Evolutionary conservation across 345 rosid genomes (phyloP).

Genomic region (Rhodomyrtus tomentosa): DNA sequence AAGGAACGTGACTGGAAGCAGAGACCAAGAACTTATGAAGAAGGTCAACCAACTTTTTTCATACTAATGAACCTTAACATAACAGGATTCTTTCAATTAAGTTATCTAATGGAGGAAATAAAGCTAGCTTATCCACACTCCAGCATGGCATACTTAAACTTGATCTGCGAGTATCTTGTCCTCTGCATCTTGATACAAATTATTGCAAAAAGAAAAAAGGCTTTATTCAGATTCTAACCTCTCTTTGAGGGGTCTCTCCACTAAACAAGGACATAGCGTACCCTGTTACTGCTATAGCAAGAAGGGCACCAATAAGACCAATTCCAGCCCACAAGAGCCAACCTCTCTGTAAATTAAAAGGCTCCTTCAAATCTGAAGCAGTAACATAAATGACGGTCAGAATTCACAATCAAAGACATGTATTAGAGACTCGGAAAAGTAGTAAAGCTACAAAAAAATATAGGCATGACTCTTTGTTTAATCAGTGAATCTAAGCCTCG

Average conservation of each 20-base stretch:
- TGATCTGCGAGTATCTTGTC: background rate
- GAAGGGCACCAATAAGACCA: slow-evolving; percentile 43
- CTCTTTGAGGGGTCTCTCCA: slow-evolving; percentile 50
- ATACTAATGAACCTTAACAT: background rate
- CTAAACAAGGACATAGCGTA: slow-evolving; percentile 29
- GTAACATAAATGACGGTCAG: background rate
- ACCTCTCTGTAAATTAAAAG: slow-evolving; percentile 47
- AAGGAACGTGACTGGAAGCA: background rate
- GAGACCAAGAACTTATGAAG: background rate
- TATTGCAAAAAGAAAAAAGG: background rate
- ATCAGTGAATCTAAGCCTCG: background rate
- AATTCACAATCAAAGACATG: background rate
- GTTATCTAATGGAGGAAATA: background rate
- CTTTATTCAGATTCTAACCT: slow-evolving; percentile 24
- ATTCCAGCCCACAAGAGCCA: slow-evolving; percentile 63
- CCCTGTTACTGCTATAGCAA: slow-evolving; percentile 32
- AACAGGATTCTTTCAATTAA: background rate
- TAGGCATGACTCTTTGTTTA: background rate
- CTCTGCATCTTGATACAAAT: background rate
- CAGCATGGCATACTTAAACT: background rate
- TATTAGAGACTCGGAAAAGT: background rate
- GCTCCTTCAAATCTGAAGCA: slow-evolving; percentile 56
- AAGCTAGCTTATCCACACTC: background rate
- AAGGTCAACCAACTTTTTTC: background rate
- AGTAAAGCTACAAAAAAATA: background rate